These are phyloP conservation scores for Arabidopsis suecica DNA, from an alignment of 345 rosid genomes.

Conservation along the genomic window DNA sequence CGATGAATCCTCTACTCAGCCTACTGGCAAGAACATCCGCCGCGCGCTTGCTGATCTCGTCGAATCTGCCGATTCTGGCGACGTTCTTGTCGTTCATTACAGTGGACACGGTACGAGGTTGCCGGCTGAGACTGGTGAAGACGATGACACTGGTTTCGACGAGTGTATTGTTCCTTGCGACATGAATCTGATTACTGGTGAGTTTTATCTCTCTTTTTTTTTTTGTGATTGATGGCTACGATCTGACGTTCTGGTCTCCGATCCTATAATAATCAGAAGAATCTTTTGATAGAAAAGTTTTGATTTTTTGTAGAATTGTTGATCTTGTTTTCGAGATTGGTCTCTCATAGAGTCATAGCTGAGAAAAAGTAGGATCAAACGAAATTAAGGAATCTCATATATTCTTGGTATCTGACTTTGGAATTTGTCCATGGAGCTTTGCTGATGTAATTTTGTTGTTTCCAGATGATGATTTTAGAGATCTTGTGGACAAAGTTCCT, in stretches of 20 bases:
- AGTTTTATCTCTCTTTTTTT: not conserved
- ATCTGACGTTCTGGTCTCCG: conserved; percentile 10
- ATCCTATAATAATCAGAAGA: not conserved
- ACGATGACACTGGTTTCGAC: conserved; percentile 92
- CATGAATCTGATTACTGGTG: conserved; percentile 96
- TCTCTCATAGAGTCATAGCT: too few relatives aligned
- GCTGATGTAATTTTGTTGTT: conserved; percentile 2
- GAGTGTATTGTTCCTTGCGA: conserved; percentile 96
- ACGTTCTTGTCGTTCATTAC: conserved; percentile 81
- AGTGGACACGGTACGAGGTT: conserved; percentile 98
- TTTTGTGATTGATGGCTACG: not conserved
- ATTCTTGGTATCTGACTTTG: conserved; percentile 1
- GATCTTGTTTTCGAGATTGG: not conserved
- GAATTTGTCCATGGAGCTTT: too few relatives aligned
- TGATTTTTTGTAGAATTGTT: not conserved
- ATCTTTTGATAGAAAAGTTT: conserved; percentile 8
- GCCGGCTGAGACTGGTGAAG: conserved; percentile 97
- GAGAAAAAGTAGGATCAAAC: too few relatives aligned
- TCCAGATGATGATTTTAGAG: conserved; percentile 95
- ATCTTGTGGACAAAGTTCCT: conserved; percentile 76
- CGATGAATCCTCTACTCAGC: conserved; percentile 62
- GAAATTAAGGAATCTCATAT: too few relatives aligned
- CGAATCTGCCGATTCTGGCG: conserved; percentile 61
- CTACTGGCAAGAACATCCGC: conserved; percentile 88
- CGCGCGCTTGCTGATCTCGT: conserved; percentile 63